Base-by-base conservation (phyloP, 2,329 filamentous ascomycete species). In the Aspergillus cejpii region DNA sequence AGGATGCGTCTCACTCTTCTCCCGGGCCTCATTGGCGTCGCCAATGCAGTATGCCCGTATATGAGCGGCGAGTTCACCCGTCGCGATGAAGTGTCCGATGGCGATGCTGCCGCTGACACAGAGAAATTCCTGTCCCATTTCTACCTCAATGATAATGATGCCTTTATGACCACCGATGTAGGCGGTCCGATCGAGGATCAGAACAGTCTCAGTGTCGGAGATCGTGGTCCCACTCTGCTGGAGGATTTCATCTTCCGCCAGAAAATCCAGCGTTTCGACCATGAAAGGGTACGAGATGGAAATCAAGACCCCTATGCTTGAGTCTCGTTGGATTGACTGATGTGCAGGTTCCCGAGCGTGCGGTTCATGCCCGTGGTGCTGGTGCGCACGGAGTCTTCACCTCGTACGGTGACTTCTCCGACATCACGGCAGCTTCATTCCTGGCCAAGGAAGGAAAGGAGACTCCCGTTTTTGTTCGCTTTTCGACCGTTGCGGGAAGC, bases 201-300 rank as follows among this genome's bases (percentile, higher is more conserved):
- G 56, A 71, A 76, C 50, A 84, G 80, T 55, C 66, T 87, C 28
- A 82, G 74, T 55, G 82, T 76, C n/a, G 84, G 84, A 2, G 72
- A 76, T 6, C 73, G 83, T 36, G 84, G 84, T 1, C 76, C 84
- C 1, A 83, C 81, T 1, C 67, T 87, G 15, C 68, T 88, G 0
- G 84, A 87, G 57, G 84, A 87, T 59, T 85, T 84, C 40, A 80
- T 84, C 51, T 82, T 85, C 59, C 75, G 83, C 24, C 82, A 87
- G 56, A 87, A 85, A 68, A 83, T 85, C 33, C 79, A 79, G 38
- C 78, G 77, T 43, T 85, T 86, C 55, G 82, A 86, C 45, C 83
- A 86, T 54, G 83, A 87, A 57, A 71, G 83, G 17, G 83, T 84
- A 65, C 58, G 69, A 58, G 12, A 11, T 15, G 14, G 5, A 34